phyloP scores from a whole-genome alignment of 129 eudicot genomes.

The Flaveria trinervia region DNA sequence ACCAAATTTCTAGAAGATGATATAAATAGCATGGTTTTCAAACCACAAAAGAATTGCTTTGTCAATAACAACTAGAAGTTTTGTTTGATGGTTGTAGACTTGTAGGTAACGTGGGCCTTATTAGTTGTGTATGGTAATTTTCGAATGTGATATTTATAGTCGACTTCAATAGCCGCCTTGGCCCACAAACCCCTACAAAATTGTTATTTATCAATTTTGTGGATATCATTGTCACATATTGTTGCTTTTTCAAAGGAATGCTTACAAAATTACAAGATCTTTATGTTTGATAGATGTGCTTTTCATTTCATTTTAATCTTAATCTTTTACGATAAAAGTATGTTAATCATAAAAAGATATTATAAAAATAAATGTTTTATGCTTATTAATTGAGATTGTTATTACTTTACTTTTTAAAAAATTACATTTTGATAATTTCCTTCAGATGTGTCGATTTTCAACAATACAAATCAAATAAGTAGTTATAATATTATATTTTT shows the following conservation, averaged over 20 bases:
- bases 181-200: slow-evolving; percentile 21
- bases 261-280: no score
- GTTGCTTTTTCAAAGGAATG: slow-evolving; percentile 1
- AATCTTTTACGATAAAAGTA: no score
- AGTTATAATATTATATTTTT: no score
- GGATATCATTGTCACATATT: not conserved
- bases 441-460: no score
- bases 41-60: not conserved
- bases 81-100: slow-evolving; percentile 14
- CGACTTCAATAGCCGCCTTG: slow-evolving; percentile 41
- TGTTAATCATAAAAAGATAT: no score
- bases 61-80: not conserved
- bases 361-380: no score
- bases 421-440: no score
- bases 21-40: not conserved
- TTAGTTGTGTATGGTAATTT: slow-evolving; percentile 8
- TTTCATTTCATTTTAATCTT: no score
- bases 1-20: not conserved
- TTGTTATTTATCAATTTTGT: slow-evolving; percentile 1
- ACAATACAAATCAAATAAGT: no score
- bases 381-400: no score
- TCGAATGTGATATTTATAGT: slow-evolving; percentile 12
- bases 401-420: no score
- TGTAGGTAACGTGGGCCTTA: slow-evolving; percentile 28
- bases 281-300: no score